Conservation (phyloP, 441 rosid genomes). For the Melastoma candidum region DNA sequence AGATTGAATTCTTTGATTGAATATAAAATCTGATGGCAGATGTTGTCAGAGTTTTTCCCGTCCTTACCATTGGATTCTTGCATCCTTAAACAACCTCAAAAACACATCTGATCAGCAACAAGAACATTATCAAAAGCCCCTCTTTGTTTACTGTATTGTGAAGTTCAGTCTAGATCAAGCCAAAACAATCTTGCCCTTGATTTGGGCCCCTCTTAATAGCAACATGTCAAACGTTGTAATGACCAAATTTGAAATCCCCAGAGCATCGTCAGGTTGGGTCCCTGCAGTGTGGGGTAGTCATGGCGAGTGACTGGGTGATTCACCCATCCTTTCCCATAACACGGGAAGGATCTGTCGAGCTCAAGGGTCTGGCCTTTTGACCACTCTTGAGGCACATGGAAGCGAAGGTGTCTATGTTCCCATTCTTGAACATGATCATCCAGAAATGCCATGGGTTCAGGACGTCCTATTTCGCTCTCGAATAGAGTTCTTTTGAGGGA, state of each 20-base stretch:
- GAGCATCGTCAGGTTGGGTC: constrained; percentile 25
- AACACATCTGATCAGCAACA: too few relatives aligned
- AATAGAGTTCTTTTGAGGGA: constrained; percentile 43
- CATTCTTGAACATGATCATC: constrained; percentile 91
- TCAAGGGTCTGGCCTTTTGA: constrained; percentile 41
- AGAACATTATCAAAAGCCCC: too few relatives aligned
- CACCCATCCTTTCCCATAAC: constrained; percentile 81
- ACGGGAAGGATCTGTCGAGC: constrained; percentile 46
- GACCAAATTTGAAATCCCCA: constrained; percentile 24
- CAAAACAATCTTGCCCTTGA: too few relatives aligned
- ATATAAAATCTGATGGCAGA: too few relatives aligned
- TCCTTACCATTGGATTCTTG: too few relatives aligned
- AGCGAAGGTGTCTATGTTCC: constrained; percentile 56
- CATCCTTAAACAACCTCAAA: too few relatives aligned
- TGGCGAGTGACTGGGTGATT: constrained; percentile 64
- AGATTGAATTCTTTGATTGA: too few relatives aligned
- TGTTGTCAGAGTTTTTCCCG: too few relatives aligned
- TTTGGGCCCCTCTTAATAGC: too few relatives aligned
- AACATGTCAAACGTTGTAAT: too few relatives aligned
- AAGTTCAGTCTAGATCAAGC: too few relatives aligned
- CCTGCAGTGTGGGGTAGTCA: constrained; percentile 42
- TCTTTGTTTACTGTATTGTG: too few relatives aligned
- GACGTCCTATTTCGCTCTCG: constrained; percentile 51
- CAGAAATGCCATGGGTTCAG: constrained; percentile 86
- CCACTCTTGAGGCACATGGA: constrained; percentile 66